phyloP scores from a whole-genome alignment of 2,329 filamentous ascomycete species.

The Ascochyta viciae-villosae region DNA sequence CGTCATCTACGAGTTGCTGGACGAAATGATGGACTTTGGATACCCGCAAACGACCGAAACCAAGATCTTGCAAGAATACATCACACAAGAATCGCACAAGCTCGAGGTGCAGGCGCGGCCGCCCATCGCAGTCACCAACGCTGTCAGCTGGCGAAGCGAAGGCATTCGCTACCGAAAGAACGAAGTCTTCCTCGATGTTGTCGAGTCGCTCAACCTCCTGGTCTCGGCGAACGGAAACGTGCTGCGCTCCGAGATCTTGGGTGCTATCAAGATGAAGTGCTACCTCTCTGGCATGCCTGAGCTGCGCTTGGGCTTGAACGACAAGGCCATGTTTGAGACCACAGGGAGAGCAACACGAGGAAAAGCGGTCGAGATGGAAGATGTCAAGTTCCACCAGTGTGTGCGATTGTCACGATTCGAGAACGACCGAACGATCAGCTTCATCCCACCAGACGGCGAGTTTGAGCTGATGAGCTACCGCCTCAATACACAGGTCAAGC shows the following conservation, averaged over 20 bases:
- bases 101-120: conserved; percentile 94
- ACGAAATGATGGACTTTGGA: conserved; percentile 99
- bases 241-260: conserved; percentile 92
- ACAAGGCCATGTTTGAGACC: conserved; percentile 99
- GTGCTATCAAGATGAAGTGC: conserved; percentile 99
- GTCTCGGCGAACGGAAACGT: conserved; percentile 96
- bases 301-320: conserved; percentile 89
- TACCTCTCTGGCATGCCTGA: conserved; percentile 99
- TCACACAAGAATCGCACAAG: conserved; percentile 99
- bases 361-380: conserved; percentile 99
- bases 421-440: conserved; percentile 98
- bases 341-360: conserved; percentile 92
- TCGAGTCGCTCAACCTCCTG: conserved; percentile 94
- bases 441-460: conserved; percentile 97
- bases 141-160: conserved; percentile 96
- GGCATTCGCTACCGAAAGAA: conserved; percentile 99
- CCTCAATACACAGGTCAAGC: conserved; percentile 97
- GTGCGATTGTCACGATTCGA: conserved; percentile 95
- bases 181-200: conserved; percentile 97
- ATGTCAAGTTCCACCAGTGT: conserved; percentile 99
- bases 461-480: conserved; percentile 99
- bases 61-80: conserved; percentile 98
- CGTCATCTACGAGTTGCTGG: conserved; percentile 96
- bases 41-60: conserved; percentile 98
- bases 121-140: conserved; percentile 97